Evolutionary conservation across 2,329 filamentous ascomycete genomes (phyloP).

Genomic region (Bipolaris zeicola): DNA sequence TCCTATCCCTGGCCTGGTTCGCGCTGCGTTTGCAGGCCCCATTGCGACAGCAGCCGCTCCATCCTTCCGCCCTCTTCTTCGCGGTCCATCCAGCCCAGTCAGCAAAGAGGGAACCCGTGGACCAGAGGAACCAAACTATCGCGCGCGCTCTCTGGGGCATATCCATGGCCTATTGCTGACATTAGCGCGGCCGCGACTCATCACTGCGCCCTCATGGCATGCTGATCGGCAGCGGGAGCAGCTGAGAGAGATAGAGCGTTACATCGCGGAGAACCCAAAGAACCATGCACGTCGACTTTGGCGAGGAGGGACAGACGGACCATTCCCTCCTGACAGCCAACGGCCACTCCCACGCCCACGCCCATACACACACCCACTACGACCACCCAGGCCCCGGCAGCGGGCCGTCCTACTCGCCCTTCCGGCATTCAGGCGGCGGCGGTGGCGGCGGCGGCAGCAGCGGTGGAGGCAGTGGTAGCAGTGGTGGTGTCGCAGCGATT

Average conservation of each 20-base stretch:
- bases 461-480: neutral
- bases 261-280: slow-evolving; percentile 39
- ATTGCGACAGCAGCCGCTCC: slow-evolving; percentile 18
- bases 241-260: slow-evolving; percentile 29
- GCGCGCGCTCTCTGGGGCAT: slow-evolving; percentile 18
- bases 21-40: slow-evolving; percentile 26
- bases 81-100: neutral
- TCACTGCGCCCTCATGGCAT: slow-evolving; percentile 35
- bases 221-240: slow-evolving; percentile 34
- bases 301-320: slow-evolving; percentile 40
- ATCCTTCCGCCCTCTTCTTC: neutral
- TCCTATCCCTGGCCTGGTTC: slow-evolving; percentile 31
- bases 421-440: slow-evolving; percentile 35
- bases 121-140: slow-evolving; percentile 5
- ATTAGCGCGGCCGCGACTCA: slow-evolving; percentile 30
- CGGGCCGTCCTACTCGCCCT: slow-evolving; percentile 41
- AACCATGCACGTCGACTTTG: slow-evolving; percentile 49
- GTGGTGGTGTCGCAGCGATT: slow-evolving; percentile 38
- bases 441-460: neutral
- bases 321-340: slow-evolving; percentile 39
- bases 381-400: slow-evolving; percentile 38
- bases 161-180: slow-evolving; percentile 26
- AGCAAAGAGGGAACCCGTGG: neutral
- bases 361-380: slow-evolving; percentile 35
- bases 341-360: slow-evolving; percentile 39